Conservation (phyloP, 495 filamentous ascomycete genomes). For the Daldinia childiae region DNA sequence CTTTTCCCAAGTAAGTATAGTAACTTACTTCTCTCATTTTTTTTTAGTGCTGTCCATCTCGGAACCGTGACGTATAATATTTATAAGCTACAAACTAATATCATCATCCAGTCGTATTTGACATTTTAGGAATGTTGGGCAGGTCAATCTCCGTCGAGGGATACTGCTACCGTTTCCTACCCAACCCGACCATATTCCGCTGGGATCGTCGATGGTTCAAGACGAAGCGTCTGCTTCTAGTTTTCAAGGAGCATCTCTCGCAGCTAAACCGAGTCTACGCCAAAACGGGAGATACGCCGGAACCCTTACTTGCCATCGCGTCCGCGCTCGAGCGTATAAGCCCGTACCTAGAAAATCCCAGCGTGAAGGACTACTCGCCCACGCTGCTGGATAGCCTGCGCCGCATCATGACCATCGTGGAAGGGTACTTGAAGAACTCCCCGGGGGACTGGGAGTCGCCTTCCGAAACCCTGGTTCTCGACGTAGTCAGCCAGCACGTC, state of each 20-base stretch:
- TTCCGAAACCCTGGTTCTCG: constrained; percentile 19
- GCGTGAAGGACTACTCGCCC: constrained; percentile 15
- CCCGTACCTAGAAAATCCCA: background rate
- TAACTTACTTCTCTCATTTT: background rate
- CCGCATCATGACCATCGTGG: constrained; percentile 49
- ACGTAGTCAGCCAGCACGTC: constrained; percentile 18
- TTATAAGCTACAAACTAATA: constrained; percentile 5
- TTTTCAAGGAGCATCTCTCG: constrained; percentile 43
- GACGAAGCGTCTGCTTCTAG: constrained; percentile 46
- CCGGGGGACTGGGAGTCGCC: constrained; percentile 5
- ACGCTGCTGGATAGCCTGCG: constrained; percentile 51
- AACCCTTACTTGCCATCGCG: constrained; percentile 11
- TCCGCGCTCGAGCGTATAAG: constrained; percentile 1
- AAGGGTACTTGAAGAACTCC: constrained; percentile 14
- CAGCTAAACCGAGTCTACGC: constrained; percentile 10
- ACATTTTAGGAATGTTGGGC: constrained; percentile 62
- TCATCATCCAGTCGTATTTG: constrained; percentile 55
- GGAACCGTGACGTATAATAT: background rate
- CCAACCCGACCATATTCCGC: constrained; percentile 58
- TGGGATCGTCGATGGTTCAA: constrained; percentile 58
- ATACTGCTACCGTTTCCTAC: constrained; percentile 57
- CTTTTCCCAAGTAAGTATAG: constrained; percentile 58
- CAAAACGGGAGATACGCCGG: background rate
- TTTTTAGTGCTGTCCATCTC: background rate
- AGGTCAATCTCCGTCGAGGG: constrained; percentile 54